These are phyloP conservation scores for Ceratocystis papillata DNA, from an alignment of 2,329 filamentous ascomycete genomes.

Conservation along the genomic window DNA sequence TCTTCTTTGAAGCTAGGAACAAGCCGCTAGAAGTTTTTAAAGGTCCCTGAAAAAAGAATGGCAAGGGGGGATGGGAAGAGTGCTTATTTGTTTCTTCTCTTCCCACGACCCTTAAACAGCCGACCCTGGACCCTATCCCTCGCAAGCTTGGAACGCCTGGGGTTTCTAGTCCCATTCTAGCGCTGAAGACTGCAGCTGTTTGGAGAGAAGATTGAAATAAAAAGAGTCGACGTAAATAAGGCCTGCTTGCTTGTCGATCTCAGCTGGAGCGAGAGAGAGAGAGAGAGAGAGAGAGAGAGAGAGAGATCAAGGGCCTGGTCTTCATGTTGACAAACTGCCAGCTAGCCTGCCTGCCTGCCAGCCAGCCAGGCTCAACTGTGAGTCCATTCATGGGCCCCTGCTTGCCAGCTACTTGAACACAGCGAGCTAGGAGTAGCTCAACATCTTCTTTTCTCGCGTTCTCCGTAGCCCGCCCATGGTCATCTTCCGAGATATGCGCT, in stretches of 20 bases:
- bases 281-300: too few species aligned
- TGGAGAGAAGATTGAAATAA: too few species aligned
- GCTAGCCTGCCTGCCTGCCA: too few species aligned
- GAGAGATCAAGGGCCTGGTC: too few species aligned
- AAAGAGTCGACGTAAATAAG: too few species aligned
- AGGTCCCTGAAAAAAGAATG: neutral
- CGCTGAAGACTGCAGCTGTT: neutral
- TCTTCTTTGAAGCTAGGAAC: neutral
- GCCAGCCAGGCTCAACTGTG: too few species aligned
- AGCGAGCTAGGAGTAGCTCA: too few species aligned
- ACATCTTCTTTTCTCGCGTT: neutral
- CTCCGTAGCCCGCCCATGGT: neutral
- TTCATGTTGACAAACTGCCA: too few species aligned
- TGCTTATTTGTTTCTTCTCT: neutral
- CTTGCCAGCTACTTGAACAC: too few species aligned
- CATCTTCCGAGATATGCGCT: neutral
- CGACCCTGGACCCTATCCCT: neutral
- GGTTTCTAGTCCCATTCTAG: constrained; percentile 8
- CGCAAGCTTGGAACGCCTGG: neutral
- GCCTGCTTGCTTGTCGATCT: too few species aligned
- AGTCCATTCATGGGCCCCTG: too few species aligned
- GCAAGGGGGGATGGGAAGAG: neutral
- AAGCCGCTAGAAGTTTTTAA: neutral
- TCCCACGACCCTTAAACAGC: neutral
- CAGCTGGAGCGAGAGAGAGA: too few species aligned